Percentiles rank a stretch among this genome's conserved stretches.
phyloP scores from a whole-genome alignment of 2,329 filamentous ascomycete species.

The Xylariales sp. region DNA sequence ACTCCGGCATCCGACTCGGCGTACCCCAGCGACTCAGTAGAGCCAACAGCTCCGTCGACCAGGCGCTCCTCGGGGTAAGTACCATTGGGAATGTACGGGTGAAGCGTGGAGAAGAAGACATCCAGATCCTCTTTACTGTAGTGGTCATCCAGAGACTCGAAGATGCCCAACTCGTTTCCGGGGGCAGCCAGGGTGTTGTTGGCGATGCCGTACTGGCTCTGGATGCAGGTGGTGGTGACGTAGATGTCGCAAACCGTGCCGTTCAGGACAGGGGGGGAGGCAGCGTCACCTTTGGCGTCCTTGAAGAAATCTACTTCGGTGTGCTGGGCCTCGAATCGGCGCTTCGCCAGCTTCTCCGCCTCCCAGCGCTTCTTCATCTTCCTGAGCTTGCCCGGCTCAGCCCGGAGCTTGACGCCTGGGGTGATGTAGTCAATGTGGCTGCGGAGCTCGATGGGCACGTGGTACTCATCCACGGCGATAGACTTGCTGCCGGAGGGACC shows the following conservation, averaged over 20 bases:
- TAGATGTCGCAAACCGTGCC: conserved; percentile 17
- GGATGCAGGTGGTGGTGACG: conserved; percentile 17
- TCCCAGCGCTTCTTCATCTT: conserved; percentile 12
- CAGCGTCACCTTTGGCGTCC: background rate
- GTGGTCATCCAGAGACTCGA: conserved; percentile 31
- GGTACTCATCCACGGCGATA: conserved; percentile 17
- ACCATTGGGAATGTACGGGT: conserved; percentile 25
- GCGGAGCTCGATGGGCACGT: conserved; percentile 15
- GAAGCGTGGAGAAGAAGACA: conserved; percentile 21
- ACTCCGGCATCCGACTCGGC: conserved; percentile 14
- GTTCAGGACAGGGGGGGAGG: conserved; percentile 12
- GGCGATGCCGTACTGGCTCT: conserved; percentile 18
- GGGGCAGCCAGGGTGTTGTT: conserved; percentile 12
- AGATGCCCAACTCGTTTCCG: conserved; percentile 21
- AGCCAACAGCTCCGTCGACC: conserved; percentile 28
- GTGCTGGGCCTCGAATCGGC: conserved; percentile 10
- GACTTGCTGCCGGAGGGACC: conserved; percentile 17
- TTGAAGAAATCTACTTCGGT: conserved; percentile 11
- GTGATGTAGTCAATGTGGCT: conserved; percentile 21
- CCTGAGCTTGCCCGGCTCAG: conserved; percentile 5
- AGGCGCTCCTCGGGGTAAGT: conserved; percentile 27
- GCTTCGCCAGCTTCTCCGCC: conserved; percentile 1
- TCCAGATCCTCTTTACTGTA: conserved; percentile 29
- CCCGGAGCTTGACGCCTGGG: conserved; percentile 14
- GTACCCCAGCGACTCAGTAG: conserved; percentile 16